Base-by-base conservation (phyloP, 495 filamentous ascomycete species). In the Venustampulla echinocandica region DNA sequence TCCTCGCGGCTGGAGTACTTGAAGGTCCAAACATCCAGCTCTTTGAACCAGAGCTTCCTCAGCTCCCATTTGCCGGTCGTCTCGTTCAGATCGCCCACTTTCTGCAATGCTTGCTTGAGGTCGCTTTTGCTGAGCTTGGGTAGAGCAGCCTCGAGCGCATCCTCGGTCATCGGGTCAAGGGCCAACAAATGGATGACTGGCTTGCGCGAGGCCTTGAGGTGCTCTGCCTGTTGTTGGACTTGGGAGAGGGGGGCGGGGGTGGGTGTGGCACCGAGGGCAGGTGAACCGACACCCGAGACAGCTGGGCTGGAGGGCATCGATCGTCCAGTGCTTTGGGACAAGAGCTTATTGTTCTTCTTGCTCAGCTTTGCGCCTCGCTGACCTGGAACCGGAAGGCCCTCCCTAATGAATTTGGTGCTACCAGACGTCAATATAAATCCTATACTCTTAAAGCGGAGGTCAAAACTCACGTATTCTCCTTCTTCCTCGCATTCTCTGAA, bases 21-120 rank as follows among this genome's bases (percentile, higher is more conserved):
- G 61, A 87, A 92, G 11, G 76, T 76, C 74, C 81, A 94, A 14
- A 87, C 74, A 58, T 95, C 84, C 22, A 95, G 69, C 47, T 95
- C 88, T 55, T 83, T 87, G 70, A 81, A 94, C 33, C 70, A 69
- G 50, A 76, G 78, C 58, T 85, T 85, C 55, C 68, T 75, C 37
- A 90, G 65, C 42, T 72, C 69, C 68, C 77, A 88, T 47, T 84
- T 84, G 55, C 77, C 73, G 2, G 67, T 61, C 4, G 36, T 18
- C 10, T 54, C 23, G 33, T 75, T 68, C 35, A 81, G 70, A 42
- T 78, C 75, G 20, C 77, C 79, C 38, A 80, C 72, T 45, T 75
- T 74, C 24, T 79, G 74, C 32, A 79, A 64, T 10, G 75, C 73
- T 14, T 74, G 59, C 32, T 65, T 65, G 24, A 74, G 67, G 37